These are phyloP conservation scores for Stachybotrys chlorohalonatus DNA, from an alignment of 2,329 filamentous ascomycete genomes.

Conservation along the genomic window DNA sequence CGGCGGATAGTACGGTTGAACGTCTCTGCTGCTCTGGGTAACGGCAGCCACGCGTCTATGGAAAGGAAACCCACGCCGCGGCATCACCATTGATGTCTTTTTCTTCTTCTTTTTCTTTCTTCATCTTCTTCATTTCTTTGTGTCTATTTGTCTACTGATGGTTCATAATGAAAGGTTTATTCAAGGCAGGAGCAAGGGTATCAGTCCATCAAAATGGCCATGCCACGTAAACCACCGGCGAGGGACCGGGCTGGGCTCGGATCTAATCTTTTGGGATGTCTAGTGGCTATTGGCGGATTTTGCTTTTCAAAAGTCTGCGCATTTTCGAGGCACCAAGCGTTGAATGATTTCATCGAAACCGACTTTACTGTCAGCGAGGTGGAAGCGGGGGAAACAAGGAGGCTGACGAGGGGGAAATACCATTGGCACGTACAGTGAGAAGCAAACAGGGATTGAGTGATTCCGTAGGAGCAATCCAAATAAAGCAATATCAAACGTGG, in stretches of 20 bases:
- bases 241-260: conserved; percentile 24
- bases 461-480: background rate
- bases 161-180: background rate
- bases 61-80: too few species aligned
- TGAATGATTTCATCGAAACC: background rate
- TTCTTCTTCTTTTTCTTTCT: conserved; percentile 6
- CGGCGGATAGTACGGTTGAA: background rate
- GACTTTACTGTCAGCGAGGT: background rate
- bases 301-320: background rate
- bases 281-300: background rate
- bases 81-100: background rate
- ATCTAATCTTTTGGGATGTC: conserved; percentile 9
- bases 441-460: background rate
- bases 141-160: background rate
- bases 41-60: too few species aligned
- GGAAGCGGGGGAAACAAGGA: background rate
- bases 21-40: too few species aligned
- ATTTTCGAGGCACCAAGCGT: background rate
- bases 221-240: conserved; percentile 1
- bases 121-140: conserved; percentile 4
- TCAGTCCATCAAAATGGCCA: background rate
- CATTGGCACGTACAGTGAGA: background rate
- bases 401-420: background rate
- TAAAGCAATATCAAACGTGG: background rate
- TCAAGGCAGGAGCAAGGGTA: background rate